Evolutionary conservation across 768 basidiomycete species (phyloP), one percentile per base, ranked within the genome.

Genomic region (Nidula microcarpa): DNA sequence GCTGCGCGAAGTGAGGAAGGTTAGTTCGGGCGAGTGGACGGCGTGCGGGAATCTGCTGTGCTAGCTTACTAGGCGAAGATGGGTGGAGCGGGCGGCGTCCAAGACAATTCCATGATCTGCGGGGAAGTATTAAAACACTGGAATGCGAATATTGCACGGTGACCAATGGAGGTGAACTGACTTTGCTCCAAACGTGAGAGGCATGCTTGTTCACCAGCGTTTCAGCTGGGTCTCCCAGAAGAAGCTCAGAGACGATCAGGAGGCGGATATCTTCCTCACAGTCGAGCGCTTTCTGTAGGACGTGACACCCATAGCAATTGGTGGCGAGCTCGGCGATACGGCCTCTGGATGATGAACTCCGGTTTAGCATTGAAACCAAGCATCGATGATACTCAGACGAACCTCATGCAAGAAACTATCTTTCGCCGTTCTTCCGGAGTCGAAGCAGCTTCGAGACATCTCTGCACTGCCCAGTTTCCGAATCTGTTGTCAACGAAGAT

Each of bases 151-250:
- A 53, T 49, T n/a, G n/a, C n/a, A n/a, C 10, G 11, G n/a, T 9
- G 34, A 48, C 43, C 33, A 17, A 32, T 33, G 18, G 44, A 45
- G 9, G 18, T 45, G 7, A 6, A 52, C 65, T 17, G 57, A 89
- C 89, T 78, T 93, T 93, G 71, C 89, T 91, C 91, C 91, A 94
- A 33, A 94, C 91, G 65, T 94, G 91, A 47, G 89, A 91, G 1
- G 91, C 90, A 65, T 94, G 91, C 66, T 94, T 94, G 68, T 93
- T 93, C 6, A 93, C 87, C 32, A 94, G 75, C 5, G 91, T 94
- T 64, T 89, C 81, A 1, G 89, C 89, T 6, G 91, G 91, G 63
- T 94, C 91, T 2, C 89, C 88, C 17, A 87, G 77, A 43, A 94
- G 80, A 41, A 94, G 78, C 65, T 94, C 91, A 2, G 88, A 88